phyloP scores from a whole-genome alignment of 352 stramenopile species.

The Globisporangium irregulare region DNA sequence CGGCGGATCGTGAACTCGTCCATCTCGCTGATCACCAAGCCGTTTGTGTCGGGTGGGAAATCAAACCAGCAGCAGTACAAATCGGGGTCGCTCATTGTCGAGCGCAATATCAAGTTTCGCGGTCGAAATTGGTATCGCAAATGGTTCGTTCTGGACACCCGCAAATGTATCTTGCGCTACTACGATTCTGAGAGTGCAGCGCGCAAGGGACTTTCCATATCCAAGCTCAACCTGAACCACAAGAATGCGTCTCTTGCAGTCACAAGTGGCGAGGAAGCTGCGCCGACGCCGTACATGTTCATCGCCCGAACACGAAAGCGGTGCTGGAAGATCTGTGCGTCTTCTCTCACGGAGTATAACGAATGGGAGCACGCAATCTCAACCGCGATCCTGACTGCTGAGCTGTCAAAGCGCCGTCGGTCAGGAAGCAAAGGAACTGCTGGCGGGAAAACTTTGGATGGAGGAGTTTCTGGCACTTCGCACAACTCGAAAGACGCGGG shows the following conservation, averaged over 20 bases:
- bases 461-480: neutral
- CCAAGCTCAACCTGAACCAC: constrained; percentile 61
- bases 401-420: constrained; percentile 40
- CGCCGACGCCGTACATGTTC: constrained; percentile 70
- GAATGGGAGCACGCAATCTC: constrained; percentile 78
- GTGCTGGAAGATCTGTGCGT: constrained; percentile 70
- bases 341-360: constrained; percentile 50
- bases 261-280: constrained; percentile 55
- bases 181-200: constrained; percentile 70
- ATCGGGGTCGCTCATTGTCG: constrained; percentile 56
- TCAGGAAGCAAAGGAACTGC: constrained; percentile 27
- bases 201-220: constrained; percentile 48
- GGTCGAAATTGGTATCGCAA: constrained; percentile 78
- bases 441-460: neutral
- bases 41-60: constrained; percentile 37
- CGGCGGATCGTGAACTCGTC: constrained; percentile 67
- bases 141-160: constrained; percentile 70
- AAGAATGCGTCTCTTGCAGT: constrained; percentile 65
- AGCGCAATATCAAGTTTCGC: constrained; percentile 69
- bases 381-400: constrained; percentile 54
- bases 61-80: constrained; percentile 33
- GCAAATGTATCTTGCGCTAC: constrained; percentile 63
- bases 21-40: constrained; percentile 71
- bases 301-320: constrained; percentile 58
- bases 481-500: constrained; percentile 8